These are phyloP conservation scores for Balansia obtecta DNA, from an alignment of 2,329 filamentous ascomycete genomes.

Conservation along the genomic window DNA sequence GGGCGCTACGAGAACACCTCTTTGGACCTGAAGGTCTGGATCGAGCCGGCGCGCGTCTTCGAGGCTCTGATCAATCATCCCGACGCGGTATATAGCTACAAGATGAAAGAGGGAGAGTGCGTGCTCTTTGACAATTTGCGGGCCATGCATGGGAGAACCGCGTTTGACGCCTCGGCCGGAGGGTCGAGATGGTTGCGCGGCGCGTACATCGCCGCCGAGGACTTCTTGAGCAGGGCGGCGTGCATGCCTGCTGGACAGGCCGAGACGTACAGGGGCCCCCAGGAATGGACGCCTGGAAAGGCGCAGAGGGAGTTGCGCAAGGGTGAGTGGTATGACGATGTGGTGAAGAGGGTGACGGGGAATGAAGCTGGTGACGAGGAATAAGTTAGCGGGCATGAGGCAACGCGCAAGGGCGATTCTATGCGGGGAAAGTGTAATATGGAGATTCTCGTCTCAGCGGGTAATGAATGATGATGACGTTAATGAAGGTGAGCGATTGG, in stretches of 20 bases:
- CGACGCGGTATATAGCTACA: constrained; percentile 52
- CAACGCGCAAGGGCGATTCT: background rate
- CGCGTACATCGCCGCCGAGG: constrained; percentile 56
- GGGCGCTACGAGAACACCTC: constrained; percentile 27
- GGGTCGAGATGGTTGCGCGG: constrained; percentile 76
- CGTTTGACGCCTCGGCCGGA: constrained; percentile 51
- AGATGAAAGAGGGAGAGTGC: constrained; percentile 70
- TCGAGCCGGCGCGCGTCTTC: constrained; percentile 41
- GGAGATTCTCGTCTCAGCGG: background rate
- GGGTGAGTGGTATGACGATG: constrained; percentile 16
- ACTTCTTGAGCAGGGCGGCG: constrained; percentile 26
- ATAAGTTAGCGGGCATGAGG: background rate
- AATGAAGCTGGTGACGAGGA: constrained; percentile 10
- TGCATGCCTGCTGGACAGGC: constrained; percentile 18
- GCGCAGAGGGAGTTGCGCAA: constrained; percentile 15
- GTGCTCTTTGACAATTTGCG: constrained; percentile 87
- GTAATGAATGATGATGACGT: background rate
- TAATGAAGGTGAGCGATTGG: background rate
- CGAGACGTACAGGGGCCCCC: constrained; percentile 12
- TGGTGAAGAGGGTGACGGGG: constrained; percentile 12
- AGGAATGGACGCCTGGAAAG: constrained; percentile 13
- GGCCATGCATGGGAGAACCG: constrained; percentile 68
- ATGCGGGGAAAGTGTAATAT: background rate
- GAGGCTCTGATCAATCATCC: constrained; percentile 43
- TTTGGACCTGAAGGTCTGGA: constrained; percentile 25